Percentiles rank a stretch among this genome's conserved stretches.
Evolutionary conservation across 2,329 filamentous ascomycete species (phyloP).

Genomic region (Diaporthe helianthi): DNA sequence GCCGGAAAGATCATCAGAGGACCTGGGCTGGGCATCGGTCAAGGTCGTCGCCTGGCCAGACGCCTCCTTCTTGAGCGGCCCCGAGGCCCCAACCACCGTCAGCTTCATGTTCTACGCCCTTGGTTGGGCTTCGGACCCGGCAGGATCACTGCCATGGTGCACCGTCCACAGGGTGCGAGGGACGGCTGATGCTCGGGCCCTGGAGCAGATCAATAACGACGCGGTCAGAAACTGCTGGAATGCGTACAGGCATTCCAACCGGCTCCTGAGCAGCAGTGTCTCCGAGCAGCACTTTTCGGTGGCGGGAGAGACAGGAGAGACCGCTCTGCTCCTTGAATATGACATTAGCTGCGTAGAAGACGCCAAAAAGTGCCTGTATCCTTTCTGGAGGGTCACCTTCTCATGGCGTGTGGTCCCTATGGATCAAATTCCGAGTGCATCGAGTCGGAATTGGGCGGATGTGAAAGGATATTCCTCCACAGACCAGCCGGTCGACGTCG

Average conservation of each 20-base stretch:
- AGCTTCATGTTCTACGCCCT: conserved; percentile 28
- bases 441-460: not conserved
- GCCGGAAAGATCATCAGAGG: not conserved
- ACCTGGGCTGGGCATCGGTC: conserved; percentile 19
- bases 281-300: conserved; percentile 4
- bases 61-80: not conserved
- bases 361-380: not conserved
- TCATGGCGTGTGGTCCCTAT: conserved; percentile 4
- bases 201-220: conserved; percentile 26
- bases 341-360: not conserved
- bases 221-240: conserved; percentile 22
- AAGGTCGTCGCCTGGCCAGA: conserved; percentile 1
- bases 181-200: not conserved
- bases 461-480: not conserved
- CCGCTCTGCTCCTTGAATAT: not conserved
- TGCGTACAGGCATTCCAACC: conserved; percentile 15
- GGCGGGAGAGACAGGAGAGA: not conserved
- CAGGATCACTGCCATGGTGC: not conserved
- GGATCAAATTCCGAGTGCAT: not conserved
- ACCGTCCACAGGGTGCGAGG: conserved; percentile 24
- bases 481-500: not conserved
- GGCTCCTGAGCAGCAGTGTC: not conserved
- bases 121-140: not conserved
- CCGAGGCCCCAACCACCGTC: not conserved
- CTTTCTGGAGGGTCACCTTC: conserved; percentile 15